phyloP scores from a whole-genome alignment of 225 moss, liverwort and hornwort genomes.

The Asterella californica region DNA sequence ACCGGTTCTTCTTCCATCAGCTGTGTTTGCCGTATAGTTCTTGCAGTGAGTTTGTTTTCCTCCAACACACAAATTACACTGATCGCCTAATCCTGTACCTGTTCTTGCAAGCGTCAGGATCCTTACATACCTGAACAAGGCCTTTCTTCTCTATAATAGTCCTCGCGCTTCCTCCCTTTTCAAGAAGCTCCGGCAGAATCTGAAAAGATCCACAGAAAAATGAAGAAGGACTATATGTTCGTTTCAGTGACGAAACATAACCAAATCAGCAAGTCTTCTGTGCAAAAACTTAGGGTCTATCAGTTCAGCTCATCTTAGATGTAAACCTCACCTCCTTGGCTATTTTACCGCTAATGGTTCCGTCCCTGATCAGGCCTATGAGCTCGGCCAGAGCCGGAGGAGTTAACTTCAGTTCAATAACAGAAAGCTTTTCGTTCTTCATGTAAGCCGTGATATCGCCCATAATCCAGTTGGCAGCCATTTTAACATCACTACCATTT shows the following conservation, averaged over 20 bases:
- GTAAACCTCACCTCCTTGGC: conserved; percentile 68
- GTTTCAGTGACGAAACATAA: background rate
- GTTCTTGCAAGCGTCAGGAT: background rate
- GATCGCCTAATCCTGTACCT: background rate
- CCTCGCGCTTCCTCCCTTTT: conserved; percentile 72
- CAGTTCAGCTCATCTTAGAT: background rate
- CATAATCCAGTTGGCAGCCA: conserved; percentile 98
- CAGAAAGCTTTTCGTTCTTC: conserved; percentile 68
- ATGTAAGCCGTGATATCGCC: conserved; percentile 87
- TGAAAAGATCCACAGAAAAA: background rate
- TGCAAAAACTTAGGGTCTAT: background rate
- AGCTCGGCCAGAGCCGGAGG: conserved; percentile 77
- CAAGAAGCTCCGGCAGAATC: conserved; percentile 68
- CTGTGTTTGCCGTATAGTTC: too few relatives aligned
- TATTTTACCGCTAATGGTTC: conserved; percentile 96
- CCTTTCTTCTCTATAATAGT: conserved; percentile 80
- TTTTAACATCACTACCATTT: conserved; percentile 82
- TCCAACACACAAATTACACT: background rate
- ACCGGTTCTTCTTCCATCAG: too few relatives aligned
- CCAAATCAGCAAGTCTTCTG: background rate
- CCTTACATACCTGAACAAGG: conserved; percentile 62
- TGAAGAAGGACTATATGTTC: background rate
- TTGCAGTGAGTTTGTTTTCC: too few relatives aligned
- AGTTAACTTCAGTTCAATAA: conserved; percentile 68
- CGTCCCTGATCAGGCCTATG: conserved; percentile 78